phyloP scores from a whole-genome alignment of 192 early-diverging fungal species.

The Pilobolus umbonatus region DNA sequence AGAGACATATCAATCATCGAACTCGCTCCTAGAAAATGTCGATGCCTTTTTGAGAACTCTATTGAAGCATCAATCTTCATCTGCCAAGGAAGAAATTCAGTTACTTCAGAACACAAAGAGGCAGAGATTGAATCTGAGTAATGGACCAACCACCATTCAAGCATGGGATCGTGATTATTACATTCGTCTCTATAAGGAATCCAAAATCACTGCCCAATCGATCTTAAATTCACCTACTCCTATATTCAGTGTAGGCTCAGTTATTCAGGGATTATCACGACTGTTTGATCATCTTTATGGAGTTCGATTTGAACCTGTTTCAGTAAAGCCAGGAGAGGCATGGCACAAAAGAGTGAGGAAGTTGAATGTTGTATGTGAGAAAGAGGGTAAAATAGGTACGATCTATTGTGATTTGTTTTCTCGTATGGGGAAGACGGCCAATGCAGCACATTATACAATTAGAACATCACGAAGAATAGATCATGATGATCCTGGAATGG shows the following conservation, averaged over 20 bases:
- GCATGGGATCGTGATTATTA: slow-evolving; percentile 86
- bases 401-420: slow-evolving; percentile 93
- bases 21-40: slow-evolving; percentile 63
- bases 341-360: slow-evolving; percentile 93
- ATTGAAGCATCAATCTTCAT: slow-evolving; percentile 51
- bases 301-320: slow-evolving; percentile 69
- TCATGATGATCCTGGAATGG: slow-evolving; percentile 59
- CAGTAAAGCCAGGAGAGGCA: slow-evolving; percentile 69
- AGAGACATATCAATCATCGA: background rate
- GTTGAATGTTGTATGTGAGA: slow-evolving; percentile 84
- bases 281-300: slow-evolving; percentile 87
- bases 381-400: slow-evolving; percentile 79
- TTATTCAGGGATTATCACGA: slow-evolving; percentile 81
- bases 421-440: slow-evolving; percentile 70
- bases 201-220: slow-evolving; percentile 26
- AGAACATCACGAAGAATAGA: slow-evolving; percentile 84
- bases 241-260: slow-evolving; percentile 86
- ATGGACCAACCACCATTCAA: slow-evolving; percentile 33
- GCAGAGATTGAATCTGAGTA: slow-evolving; percentile 2
- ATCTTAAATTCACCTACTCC: slow-evolving; percentile 50
- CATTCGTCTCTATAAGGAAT: slow-evolving; percentile 42
- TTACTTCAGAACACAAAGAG: slow-evolving; percentile 45
- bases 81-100: slow-evolving; percentile 45
- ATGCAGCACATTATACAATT: slow-evolving; percentile 95
- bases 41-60: slow-evolving; percentile 78